Conservation (phyloP, 106 monocot species). For the Dendrobium catenatum region DNA sequence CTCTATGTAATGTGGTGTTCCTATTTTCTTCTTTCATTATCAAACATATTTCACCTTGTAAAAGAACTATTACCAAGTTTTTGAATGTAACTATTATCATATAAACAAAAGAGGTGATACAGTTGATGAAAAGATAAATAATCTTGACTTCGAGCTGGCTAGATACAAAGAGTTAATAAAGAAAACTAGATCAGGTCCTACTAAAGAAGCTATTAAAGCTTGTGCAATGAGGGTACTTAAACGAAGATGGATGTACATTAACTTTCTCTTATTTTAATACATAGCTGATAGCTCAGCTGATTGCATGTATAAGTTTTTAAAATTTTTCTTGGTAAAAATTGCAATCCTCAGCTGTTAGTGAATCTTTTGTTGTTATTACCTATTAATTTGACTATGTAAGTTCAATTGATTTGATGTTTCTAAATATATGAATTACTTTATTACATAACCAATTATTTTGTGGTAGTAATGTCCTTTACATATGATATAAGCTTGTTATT, state of each 20-base stretch:
- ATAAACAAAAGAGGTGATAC: constrained; percentile 90
- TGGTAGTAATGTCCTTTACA: neutral
- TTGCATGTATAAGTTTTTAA: neutral
- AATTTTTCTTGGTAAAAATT: neutral
- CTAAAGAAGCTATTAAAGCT: constrained; percentile 95
- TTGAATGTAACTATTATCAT: constrained; percentile 21
- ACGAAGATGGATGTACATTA: constrained; percentile 86
- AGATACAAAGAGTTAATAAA: constrained; percentile 87
- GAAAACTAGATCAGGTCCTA: constrained; percentile 85
- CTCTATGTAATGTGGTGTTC: neutral
- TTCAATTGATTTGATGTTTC: neutral
- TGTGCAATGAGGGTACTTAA: constrained; percentile 93
- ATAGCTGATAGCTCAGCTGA: neutral
- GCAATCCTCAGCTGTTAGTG: neutral
- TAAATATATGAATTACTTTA: neutral
- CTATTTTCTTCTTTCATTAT: neutral
- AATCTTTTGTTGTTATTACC: neutral
- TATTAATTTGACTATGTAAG: neutral
- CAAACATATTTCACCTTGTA: neutral
- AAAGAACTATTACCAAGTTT: neutral
- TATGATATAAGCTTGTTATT: neutral
- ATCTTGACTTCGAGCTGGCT: constrained; percentile 77
- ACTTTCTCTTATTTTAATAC: neutral
- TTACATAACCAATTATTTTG: neutral
- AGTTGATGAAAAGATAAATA: constrained; percentile 92